Evolutionary conservation across 176 grass and related monocot genomes (phyloP).

Genomic region (Alloteropsis semialata): DNA sequence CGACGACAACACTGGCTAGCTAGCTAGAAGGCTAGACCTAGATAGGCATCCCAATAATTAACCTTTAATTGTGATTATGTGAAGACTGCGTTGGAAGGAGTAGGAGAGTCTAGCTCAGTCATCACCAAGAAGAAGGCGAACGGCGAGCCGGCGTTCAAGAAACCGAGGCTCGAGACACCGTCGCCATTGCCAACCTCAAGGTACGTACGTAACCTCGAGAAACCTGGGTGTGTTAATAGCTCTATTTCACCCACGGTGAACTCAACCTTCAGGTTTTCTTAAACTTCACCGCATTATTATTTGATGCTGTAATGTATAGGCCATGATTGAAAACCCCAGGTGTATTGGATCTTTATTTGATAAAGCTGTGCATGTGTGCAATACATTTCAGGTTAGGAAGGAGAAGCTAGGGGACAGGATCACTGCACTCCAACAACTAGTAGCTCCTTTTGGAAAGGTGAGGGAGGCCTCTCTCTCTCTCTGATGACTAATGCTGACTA

Average conservation of each 20-base stretch:
- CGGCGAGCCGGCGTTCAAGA: conserved; percentile 43
- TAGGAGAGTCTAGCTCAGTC: conserved; percentile 41
- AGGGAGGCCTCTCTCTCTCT: conserved; percentile 53
- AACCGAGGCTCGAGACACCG: conserved; percentile 44
- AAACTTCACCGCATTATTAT: conserved; percentile 13
- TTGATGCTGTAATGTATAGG: neutral
- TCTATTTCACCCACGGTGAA: neutral
- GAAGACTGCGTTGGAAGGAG: conserved; percentile 36
- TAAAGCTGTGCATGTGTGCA: conserved; percentile 26
- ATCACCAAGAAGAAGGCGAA: conserved; percentile 45
- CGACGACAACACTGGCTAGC: neutral
- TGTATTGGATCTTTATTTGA: neutral
- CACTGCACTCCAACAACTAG: conserved; percentile 95
- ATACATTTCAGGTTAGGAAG: conserved; percentile 90
- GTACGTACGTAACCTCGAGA: conserved; percentile 36
- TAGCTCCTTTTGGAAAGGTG: conserved; percentile 99
- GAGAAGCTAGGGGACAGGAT: conserved; percentile 99
- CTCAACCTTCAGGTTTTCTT: conserved; percentile 2
- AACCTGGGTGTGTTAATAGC: neutral
- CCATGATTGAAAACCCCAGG: neutral
- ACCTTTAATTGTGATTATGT: neutral
- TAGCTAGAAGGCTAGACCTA: neutral
- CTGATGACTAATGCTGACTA: conserved; percentile 52
- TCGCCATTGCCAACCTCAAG: conserved; percentile 74
- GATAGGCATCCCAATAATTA: neutral